Evolutionary conservation across 75 land plant species (phyloP).

Genomic region (Sequoiadendron giganteum): DNA sequence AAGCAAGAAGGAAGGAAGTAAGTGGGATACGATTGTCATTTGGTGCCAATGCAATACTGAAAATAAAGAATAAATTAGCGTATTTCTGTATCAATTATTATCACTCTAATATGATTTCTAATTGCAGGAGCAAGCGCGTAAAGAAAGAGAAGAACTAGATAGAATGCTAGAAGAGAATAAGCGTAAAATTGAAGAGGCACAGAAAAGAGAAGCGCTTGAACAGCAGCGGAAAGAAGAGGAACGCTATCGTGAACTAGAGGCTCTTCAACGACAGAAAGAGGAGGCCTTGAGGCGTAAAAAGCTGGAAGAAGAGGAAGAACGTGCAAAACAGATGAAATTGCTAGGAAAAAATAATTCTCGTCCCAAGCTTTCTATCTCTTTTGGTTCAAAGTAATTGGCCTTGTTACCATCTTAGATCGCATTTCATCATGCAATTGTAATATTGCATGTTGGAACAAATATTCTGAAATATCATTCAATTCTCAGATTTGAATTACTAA

Average conservation of each 20-base stretch:
- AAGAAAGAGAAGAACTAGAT: slow-evolving; percentile 86
- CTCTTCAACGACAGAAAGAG: slow-evolving; percentile 82
- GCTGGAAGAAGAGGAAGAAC: slow-evolving; percentile 77
- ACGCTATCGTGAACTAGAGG: slow-evolving; percentile 82
- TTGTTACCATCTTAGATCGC: not conserved
- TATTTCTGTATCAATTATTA: not conserved
- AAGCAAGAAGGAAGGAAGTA: slow-evolving; percentile 85
- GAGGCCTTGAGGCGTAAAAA: slow-evolving; percentile 80
- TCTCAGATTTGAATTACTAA: not conserved
- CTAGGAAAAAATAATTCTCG: slow-evolving; percentile 71
- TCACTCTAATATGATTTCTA: not conserved
- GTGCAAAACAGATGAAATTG: slow-evolving; percentile 44
- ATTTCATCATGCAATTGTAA: not conserved
- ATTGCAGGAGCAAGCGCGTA: slow-evolving; percentile 75
- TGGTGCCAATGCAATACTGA: not conserved
- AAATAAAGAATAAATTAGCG: not conserved
- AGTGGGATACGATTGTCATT: not conserved
- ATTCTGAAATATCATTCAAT: not conserved
- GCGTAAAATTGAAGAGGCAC: slow-evolving; percentile 80
- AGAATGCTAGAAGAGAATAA: slow-evolving; percentile 87
- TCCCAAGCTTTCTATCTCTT: slow-evolving; percentile 63
- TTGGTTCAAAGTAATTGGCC: slow-evolving; percentile 38
- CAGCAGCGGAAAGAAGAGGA: slow-evolving; percentile 85
- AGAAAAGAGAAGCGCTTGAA: slow-evolving; percentile 82
- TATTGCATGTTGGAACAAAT: not conserved